These are phyloP conservation scores for Erythrophleum ivorense DNA, from an alignment of 331 rosid species.

Conservation along the genomic window DNA sequence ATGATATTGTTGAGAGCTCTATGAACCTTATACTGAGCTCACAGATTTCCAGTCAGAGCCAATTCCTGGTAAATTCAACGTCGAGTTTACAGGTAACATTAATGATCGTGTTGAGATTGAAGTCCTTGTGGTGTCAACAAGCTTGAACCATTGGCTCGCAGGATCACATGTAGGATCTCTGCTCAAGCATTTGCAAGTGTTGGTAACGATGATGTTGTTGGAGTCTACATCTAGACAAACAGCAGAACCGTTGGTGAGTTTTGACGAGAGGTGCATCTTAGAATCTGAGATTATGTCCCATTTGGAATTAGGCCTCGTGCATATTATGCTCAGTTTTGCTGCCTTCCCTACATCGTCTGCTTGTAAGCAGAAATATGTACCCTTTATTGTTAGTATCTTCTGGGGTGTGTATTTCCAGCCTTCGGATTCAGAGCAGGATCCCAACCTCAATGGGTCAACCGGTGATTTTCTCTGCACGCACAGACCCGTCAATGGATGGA, in stretches of 20 bases:
- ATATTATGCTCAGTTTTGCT: slow-evolving; percentile 58
- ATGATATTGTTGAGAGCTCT: neutral
- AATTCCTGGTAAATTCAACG: slow-evolving; percentile 28
- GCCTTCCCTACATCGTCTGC: slow-evolving; percentile 53
- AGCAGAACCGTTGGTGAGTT: slow-evolving; percentile 41
- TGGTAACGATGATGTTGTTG: slow-evolving; percentile 61
- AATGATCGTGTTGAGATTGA: slow-evolving; percentile 2
- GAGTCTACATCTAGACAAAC: slow-evolving; percentile 80
- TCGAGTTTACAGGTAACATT: slow-evolving; percentile 16
- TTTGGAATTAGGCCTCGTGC: slow-evolving; percentile 49
- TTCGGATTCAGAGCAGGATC: slow-evolving; percentile 69
- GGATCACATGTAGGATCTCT: slow-evolving; percentile 70
- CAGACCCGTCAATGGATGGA: slow-evolving; percentile 78
- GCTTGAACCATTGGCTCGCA: slow-evolving; percentile 85
- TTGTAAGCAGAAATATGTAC: slow-evolving; percentile 76
- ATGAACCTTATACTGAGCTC: slow-evolving; percentile 31
- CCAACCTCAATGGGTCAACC: slow-evolving; percentile 57
- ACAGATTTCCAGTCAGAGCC: slow-evolving; percentile 12
- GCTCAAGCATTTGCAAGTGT: slow-evolving; percentile 74
- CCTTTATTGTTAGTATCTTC: slow-evolving; percentile 57
- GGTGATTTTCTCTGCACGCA: slow-evolving; percentile 59
- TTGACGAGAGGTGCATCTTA: slow-evolving; percentile 72
- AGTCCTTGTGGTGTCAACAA: slow-evolving; percentile 62
- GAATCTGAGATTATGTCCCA: slow-evolving; percentile 86
- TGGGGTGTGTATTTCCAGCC: slow-evolving; percentile 78